Conservation (phyloP, 805 yeast species). For the Nakazawaea ishiwadae region DNA sequence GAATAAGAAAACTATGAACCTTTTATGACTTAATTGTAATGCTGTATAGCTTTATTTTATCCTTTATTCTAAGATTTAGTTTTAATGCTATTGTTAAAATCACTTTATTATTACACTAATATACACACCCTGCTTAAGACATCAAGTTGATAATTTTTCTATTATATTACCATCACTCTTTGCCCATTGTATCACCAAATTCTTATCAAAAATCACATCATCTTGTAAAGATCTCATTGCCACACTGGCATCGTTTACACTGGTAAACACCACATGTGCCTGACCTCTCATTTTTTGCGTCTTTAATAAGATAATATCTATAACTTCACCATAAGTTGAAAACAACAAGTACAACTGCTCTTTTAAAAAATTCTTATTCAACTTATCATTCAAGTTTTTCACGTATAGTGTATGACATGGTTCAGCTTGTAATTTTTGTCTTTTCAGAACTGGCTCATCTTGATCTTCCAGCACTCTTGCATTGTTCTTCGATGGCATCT, state of each 20-base stretch:
- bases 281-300: conserved; percentile 48
- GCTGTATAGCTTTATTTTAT: too few species aligned
- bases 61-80: too few species aligned
- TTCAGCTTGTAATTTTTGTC: conserved; percentile 1
- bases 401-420: conserved; percentile 46
- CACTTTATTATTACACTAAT: too few species aligned
- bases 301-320: conserved; percentile 35
- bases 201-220: conserved; percentile 48
- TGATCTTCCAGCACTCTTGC: background rate
- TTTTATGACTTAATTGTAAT: too few species aligned
- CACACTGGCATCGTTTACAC: conserved; percentile 41
- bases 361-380: conserved; percentile 38
- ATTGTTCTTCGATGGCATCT: conserved; percentile 15
- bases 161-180: conserved; percentile 25
- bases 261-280: conserved; percentile 56
- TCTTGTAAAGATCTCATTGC: conserved; percentile 47
- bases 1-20: too few species aligned
- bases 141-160: conserved; percentile 14
- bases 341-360: conserved; percentile 55
- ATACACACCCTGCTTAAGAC: too few species aligned
- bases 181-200: conserved; percentile 40
- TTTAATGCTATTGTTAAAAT: too few species aligned
- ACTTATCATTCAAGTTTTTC: conserved; percentile 54
- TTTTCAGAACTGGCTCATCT: conserved; percentile 6
- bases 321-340: conserved; percentile 60